Conservation (phyloP, 2,329 filamentous ascomycete species). For the Cordyceps tenuipes region DNA sequence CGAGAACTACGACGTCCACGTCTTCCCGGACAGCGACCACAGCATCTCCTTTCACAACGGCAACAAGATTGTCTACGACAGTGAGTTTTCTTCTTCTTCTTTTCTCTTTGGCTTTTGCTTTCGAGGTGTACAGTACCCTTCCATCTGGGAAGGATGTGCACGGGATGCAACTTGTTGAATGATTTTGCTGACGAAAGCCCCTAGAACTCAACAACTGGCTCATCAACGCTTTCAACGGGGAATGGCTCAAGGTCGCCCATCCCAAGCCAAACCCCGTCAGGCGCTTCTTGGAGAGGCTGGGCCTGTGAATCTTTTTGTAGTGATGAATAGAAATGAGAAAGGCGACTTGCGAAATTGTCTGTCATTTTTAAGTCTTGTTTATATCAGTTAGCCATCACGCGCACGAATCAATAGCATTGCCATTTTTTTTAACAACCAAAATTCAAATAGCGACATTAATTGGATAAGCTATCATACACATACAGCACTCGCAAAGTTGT, state of each 20-base stretch:
- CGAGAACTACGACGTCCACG: slow-evolving; percentile 92
- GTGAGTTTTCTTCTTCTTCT: slow-evolving; percentile 46
- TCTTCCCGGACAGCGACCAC: slow-evolving; percentile 95
- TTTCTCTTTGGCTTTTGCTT: no score
- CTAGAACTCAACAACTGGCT: slow-evolving; percentile 80
- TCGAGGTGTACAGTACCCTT: no score
- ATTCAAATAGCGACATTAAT: slow-evolving; percentile 12
- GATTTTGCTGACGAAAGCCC: no score
- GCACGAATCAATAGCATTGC: background rate
- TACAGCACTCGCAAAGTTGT: slow-evolving; percentile 3
- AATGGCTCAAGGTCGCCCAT: slow-evolving; percentile 62
- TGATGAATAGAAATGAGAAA: background rate
- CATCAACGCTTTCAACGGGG: slow-evolving; percentile 94
- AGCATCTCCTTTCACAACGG: slow-evolving; percentile 92
- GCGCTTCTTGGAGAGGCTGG: background rate
- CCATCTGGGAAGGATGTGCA: no score
- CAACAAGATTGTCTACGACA: slow-evolving; percentile 84
- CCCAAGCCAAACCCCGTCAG: slow-evolving; percentile 37
- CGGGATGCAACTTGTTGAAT: no score
- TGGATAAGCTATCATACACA: slow-evolving; percentile 13
- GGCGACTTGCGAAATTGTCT: background rate
- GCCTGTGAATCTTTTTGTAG: slow-evolving; percentile 14
- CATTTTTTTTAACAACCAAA: background rate
- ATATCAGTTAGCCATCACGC: background rate
- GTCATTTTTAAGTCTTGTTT: background rate